Evolutionary conservation across 495 filamentous ascomycete species (phyloP).

Genomic region (Trichoderma orchidacearum): DNA sequence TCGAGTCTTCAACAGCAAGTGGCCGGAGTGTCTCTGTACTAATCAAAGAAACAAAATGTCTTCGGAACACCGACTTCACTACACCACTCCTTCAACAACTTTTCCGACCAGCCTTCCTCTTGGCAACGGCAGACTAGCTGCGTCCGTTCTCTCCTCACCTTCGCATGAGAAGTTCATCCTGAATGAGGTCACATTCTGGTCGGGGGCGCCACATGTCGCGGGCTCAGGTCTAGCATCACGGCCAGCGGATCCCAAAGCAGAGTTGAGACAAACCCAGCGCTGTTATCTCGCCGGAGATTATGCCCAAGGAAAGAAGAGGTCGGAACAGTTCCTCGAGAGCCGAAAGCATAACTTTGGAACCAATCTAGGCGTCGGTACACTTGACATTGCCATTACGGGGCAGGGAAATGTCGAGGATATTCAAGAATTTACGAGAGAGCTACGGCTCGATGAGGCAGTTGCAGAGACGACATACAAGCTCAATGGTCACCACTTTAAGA

Average conservation of each 20-base stretch:
- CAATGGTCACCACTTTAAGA: neutral
- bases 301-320: conserved; percentile 2
- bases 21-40: too few relatives aligned
- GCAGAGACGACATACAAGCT: conserved; percentile 2
- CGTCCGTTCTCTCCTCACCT: conserved; percentile 5
- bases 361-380: conserved; percentile 6
- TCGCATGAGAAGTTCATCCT: conserved; percentile 4
- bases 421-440: neutral
- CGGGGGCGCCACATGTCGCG: neutral
- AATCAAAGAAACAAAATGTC: conserved; percentile 1
- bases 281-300: conserved; percentile 5
- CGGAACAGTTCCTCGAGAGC: conserved; percentile 6
- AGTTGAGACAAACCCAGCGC: conserved; percentile 3
- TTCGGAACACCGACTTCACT: conserved; percentile 2
- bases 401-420: neutral
- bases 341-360: conserved; percentile 6
- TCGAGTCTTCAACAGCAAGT: too few relatives aligned
- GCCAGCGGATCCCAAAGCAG: conserved; percentile 1
- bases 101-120: conserved; percentile 3
- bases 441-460: conserved; percentile 6
- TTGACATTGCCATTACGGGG: conserved; percentile 1
- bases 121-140: conserved; percentile 6
- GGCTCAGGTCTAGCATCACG: neutral
- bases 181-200: conserved; percentile 8
- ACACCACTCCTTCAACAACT: conserved; percentile 2